phyloP scores from a whole-genome alignment of 2,329 filamentous ascomycete genomes.

The Nectriaceae sp. region DNA sequence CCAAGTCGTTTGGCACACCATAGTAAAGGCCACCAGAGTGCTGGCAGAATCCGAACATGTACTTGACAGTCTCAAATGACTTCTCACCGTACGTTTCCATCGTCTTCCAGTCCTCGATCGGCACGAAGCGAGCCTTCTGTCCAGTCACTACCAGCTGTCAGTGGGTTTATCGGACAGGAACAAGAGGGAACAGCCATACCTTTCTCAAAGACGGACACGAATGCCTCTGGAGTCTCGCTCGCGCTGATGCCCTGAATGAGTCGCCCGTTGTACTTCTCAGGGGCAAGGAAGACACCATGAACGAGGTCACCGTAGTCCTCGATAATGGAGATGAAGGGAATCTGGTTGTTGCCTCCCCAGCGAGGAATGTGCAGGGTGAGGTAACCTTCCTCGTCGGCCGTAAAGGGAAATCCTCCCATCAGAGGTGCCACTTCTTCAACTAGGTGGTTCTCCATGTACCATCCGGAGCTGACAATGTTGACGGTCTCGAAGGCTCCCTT shows the following conservation, averaged over 20 bases:
- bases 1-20: constrained; percentile 28
- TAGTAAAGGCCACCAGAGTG: constrained; percentile 35
- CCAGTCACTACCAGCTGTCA: constrained; percentile 28
- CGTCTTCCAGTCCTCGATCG: constrained; percentile 33
- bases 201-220: constrained; percentile 35
- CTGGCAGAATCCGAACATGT: constrained; percentile 40
- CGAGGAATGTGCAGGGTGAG: constrained; percentile 38
- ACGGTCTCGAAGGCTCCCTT: constrained; percentile 36
- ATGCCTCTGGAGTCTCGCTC: constrained; percentile 30
- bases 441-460: constrained; percentile 46
- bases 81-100: constrained; percentile 34
- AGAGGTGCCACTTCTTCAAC: constrained; percentile 33
- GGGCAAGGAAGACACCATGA: constrained; percentile 45
- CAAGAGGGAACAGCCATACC: constrained; percentile 10
- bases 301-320: constrained; percentile 49
- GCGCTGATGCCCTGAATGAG: constrained; percentile 41
- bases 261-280: constrained; percentile 36
- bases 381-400: constrained; percentile 36
- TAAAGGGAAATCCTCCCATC: constrained; percentile 43
- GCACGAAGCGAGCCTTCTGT: constrained; percentile 33
- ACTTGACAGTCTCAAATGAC: constrained; percentile 36
- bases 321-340: constrained; percentile 41
- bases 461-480: constrained; percentile 38
- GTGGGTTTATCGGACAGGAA: not conserved
- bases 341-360: constrained; percentile 39